These are phyloP conservation scores for Candida ortonii DNA, from an alignment of 805 yeast genomes.

Conservation along the genomic window DNA sequence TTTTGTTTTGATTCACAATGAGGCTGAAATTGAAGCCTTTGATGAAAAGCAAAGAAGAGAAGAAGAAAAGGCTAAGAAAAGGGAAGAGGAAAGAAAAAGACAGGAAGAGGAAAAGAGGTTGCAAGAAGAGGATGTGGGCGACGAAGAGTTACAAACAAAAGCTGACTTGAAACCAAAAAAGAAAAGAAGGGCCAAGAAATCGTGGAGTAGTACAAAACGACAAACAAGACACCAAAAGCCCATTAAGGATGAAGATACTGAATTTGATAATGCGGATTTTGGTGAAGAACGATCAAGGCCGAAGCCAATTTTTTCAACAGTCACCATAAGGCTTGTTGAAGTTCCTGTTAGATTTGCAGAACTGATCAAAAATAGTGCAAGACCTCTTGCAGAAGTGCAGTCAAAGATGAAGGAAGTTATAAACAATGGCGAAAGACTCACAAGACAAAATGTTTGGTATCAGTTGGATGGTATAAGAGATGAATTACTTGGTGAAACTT, in stretches of 20 bases:
- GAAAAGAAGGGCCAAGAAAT: slow-evolving; percentile 26
- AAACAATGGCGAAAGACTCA: slow-evolving; percentile 54
- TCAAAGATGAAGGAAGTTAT: slow-evolving; percentile 60
- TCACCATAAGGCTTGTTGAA: slow-evolving; percentile 63
- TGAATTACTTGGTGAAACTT: slow-evolving; percentile 59
- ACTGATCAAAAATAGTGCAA: slow-evolving; percentile 63
- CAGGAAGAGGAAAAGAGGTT: slow-evolving; percentile 22
- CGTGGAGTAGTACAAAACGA: slow-evolving; percentile 30
- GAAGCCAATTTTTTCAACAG: slow-evolving; percentile 50
- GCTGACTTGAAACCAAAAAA: slow-evolving; percentile 16
- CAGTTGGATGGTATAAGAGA: slow-evolving; percentile 76
- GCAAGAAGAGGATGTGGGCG: slow-evolving; percentile 27
- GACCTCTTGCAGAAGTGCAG: slow-evolving; percentile 53
- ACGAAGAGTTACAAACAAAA: no score
- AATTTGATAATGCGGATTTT: slow-evolving; percentile 20
- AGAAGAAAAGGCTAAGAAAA: slow-evolving; percentile 16
- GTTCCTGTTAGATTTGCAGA: slow-evolving; percentile 66
- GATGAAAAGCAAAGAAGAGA: slow-evolving; percentile 32
- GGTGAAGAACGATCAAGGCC: slow-evolving; percentile 44
- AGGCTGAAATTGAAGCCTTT: slow-evolving; percentile 44
- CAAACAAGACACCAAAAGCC: slow-evolving; percentile 25
- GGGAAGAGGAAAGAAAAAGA: slow-evolving; percentile 25
- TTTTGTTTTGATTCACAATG: slow-evolving; percentile 50
- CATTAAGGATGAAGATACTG: slow-evolving; percentile 22
- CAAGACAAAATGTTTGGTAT: slow-evolving; percentile 74